These are phyloP conservation scores for Trichoderma polysporum DNA, from an alignment of 2,329 filamentous ascomycete species.

Conservation along the genomic window DNA sequence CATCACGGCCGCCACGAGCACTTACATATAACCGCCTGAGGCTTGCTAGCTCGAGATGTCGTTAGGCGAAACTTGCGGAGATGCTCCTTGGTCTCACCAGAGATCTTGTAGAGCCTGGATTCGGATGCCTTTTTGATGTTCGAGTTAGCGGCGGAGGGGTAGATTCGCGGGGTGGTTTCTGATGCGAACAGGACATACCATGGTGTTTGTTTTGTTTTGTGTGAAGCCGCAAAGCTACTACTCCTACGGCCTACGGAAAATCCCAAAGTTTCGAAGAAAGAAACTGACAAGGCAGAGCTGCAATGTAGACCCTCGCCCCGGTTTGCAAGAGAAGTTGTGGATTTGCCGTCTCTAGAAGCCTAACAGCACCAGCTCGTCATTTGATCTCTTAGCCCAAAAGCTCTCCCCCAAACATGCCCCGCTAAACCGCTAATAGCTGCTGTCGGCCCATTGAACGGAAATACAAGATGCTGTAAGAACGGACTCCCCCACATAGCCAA, in stretches of 20 bases:
- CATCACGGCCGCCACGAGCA: conserved; percentile 33
- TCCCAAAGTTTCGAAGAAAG: not conserved
- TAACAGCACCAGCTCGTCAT: not conserved
- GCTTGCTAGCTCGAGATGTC: conserved; percentile 81
- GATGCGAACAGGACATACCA: not conserved
- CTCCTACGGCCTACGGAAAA: not conserved
- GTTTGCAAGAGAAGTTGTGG: not conserved
- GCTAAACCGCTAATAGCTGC: not conserved
- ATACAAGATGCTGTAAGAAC: not conserved
- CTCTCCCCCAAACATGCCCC: conserved; percentile 7
- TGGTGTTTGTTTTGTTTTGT: not conserved
- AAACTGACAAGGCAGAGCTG: not conserved
- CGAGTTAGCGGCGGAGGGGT: not conserved
- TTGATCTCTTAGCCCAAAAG: conserved; percentile 1
- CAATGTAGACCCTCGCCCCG: not conserved
- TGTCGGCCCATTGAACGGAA: not conserved
- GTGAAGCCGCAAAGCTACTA: not conserved
- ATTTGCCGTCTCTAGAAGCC: not conserved
- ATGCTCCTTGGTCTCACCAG: conserved; percentile 81
- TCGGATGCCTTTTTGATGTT: conserved; percentile 59
- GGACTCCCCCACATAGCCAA: not conserved
- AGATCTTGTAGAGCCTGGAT: conserved; percentile 89
- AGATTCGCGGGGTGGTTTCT: not conserved
- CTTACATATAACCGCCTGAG: conserved; percentile 94
- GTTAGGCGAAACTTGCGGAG: conserved; percentile 92